These are phyloP conservation scores for Sisymbrium irio DNA, from an alignment of 345 rosid genomes.

Conservation along the genomic window DNA sequence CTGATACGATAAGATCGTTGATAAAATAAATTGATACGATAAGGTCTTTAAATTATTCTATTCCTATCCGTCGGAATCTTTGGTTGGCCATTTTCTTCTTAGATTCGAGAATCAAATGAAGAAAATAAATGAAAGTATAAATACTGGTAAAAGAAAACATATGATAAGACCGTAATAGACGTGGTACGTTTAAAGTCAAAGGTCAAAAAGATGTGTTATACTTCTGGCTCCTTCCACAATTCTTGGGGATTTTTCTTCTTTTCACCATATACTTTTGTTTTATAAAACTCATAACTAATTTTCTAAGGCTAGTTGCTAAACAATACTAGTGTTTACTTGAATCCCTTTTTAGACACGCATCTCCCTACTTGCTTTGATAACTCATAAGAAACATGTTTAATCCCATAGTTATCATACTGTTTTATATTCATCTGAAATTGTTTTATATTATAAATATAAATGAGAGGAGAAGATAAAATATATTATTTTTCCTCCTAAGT, in stretches of 20 bases:
- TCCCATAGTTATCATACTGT: not conserved
- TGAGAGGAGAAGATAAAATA: not conserved
- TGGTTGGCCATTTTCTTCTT: conserved; percentile 4
- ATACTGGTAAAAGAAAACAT: not conserved
- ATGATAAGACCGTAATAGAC: conserved; percentile 15
- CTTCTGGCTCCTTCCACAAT: conserved; percentile 22
- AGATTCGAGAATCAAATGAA: conserved; percentile 19
- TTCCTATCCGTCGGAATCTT: conserved; percentile 16
- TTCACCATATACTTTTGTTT: not conserved
- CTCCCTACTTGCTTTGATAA: not conserved
- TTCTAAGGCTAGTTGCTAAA: not conserved
- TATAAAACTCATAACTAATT: not conserved
- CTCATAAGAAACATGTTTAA: not conserved
- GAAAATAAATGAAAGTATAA: not conserved
- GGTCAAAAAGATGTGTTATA: not conserved
- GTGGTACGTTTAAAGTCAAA: conserved; percentile 23
- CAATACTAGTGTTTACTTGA: not conserved
- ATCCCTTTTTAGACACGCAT: not conserved
- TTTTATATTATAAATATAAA: not conserved
- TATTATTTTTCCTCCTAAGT: not conserved
- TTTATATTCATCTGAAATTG: not conserved
- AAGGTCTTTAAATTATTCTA: conserved; percentile 18
- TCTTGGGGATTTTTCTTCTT: conserved; percentile 12
- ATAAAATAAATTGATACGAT: conserved; percentile 22
- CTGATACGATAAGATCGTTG: conserved; percentile 21